These are phyloP conservation scores for Rhinocladiella similis DNA, from an alignment of 2,329 filamentous ascomycete species.

Conservation along the genomic window DNA sequence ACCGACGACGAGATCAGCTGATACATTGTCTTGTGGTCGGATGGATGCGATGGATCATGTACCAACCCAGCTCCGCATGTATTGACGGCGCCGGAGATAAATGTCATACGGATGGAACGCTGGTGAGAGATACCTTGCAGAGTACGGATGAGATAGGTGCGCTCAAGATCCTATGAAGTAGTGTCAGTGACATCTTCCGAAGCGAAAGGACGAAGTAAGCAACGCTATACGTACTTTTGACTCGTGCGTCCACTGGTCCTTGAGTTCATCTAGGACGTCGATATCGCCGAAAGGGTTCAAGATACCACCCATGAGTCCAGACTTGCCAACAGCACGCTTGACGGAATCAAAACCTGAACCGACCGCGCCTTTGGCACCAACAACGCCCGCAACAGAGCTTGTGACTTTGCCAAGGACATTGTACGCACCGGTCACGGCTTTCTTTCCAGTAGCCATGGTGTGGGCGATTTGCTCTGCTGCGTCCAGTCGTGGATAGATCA, in stretches of 20 bases:
- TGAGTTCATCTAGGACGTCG: conserved; percentile 88
- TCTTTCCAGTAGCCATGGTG: conserved; percentile 92
- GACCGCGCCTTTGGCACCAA: conserved; percentile 91
- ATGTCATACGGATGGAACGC: conserved; percentile 95
- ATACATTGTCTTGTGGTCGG: conserved; percentile 99
- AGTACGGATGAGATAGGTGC: conserved; percentile 94
- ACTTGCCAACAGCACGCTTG: conserved; percentile 95
- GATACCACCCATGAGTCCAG: conserved; percentile 91
- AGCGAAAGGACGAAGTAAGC: background rate
- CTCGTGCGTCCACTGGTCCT: conserved; percentile 98
- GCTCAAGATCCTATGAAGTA: conserved; percentile 71
- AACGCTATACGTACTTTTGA: conserved; percentile 63
- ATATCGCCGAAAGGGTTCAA: conserved; percentile 96
- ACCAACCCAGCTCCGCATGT: conserved; percentile 88
- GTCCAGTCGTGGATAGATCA: conserved; percentile 88
- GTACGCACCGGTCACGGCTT: conserved; percentile 93
- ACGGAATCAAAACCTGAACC: conserved; percentile 90
- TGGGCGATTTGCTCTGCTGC: conserved; percentile 88
- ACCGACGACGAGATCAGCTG: conserved; percentile 92
- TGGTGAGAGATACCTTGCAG: conserved; percentile 93
- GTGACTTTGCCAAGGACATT: conserved; percentile 95
- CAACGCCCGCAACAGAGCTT: conserved; percentile 89
- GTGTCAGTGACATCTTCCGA: background rate
- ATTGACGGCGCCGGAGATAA: conserved; percentile 87
- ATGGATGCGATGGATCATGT: conserved; percentile 87